Evolutionary conservation across 495 filamentous ascomycete genomes (phyloP).

Genomic region (Lepidopterella palustris): DNA sequence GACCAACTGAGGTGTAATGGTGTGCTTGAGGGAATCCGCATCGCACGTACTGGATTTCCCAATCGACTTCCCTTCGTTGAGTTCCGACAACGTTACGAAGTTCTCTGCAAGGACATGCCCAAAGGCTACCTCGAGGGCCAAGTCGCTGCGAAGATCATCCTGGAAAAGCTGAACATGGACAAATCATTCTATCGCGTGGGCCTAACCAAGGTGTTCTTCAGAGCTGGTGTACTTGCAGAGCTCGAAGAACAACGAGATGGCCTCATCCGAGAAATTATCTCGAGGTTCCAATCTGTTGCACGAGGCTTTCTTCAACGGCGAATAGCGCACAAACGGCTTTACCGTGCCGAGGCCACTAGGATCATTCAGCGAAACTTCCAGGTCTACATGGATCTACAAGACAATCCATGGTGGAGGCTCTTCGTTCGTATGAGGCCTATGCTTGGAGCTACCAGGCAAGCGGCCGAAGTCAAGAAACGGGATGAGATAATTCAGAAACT

Average conservation of each 20-base stretch:
- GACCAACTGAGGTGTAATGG: conserved; percentile 97
- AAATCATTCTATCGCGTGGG: conserved; percentile 83
- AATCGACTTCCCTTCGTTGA: conserved; percentile 89
- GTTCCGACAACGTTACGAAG: conserved; percentile 93
- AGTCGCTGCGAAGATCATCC: conserved; percentile 72
- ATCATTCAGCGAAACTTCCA: conserved; percentile 94
- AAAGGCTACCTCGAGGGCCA: conserved; percentile 90
- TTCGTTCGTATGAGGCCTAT: conserved; percentile 95
- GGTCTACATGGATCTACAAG: conserved; percentile 77
- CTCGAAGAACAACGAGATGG: conserved; percentile 91
- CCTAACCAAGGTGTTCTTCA: conserved; percentile 96
- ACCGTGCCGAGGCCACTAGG: conserved; percentile 86
- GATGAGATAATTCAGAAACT: conserved; percentile 89
- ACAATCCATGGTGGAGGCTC: conserved; percentile 94
- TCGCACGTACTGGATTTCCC: conserved; percentile 96
- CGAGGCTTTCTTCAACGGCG: conserved; percentile 83
- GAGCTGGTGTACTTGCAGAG: conserved; percentile 92
- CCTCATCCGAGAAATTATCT: conserved; percentile 86
- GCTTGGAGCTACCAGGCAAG: conserved; percentile 81
- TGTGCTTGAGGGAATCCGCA: conserved; percentile 96
- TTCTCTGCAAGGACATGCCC: conserved; percentile 85
- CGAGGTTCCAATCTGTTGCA: conserved; percentile 86
- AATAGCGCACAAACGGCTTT: conserved; percentile 83
- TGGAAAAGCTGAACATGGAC: conserved; percentile 83
- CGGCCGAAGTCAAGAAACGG: conserved; percentile 83